Evolutionary conservation across 192 early-diverging fungal genomes (phyloP).

Genomic region (Funneliformis mosseae): DNA sequence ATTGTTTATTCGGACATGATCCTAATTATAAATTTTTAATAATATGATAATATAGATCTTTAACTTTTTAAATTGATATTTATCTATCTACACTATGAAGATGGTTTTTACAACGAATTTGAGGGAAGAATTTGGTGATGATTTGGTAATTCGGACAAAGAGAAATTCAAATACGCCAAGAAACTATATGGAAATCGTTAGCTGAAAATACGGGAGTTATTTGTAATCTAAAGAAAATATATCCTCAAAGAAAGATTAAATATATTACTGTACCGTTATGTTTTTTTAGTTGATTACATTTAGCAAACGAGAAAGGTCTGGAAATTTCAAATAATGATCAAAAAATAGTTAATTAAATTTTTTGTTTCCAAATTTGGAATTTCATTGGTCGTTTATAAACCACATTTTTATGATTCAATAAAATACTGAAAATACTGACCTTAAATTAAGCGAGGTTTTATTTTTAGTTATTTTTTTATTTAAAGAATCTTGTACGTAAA

Average conservation of each 20-base stretch:
- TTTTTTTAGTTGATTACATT: conserved; percentile 95
- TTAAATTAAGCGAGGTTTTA: too few relatives aligned
- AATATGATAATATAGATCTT: background rate
- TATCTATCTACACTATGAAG: background rate
- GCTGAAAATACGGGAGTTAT: too few relatives aligned
- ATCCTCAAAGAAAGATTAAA: conserved; percentile 73
- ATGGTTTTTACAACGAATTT: conserved; percentile 25
- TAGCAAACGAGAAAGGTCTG: conserved; percentile 93
- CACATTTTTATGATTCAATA: too few relatives aligned
- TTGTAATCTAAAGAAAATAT: conserved; percentile 63
- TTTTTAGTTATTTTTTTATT: too few relatives aligned
- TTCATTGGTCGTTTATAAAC: too few relatives aligned
- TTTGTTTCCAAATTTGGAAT: too few relatives aligned
- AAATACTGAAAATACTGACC: too few relatives aligned
- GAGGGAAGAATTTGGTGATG: conserved; percentile 48
- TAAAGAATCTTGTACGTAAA: too few relatives aligned
- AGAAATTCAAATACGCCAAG: conserved; percentile 79
- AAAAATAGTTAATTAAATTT: too few relatives aligned
- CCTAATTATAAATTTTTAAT: background rate
- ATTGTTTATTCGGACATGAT: too few relatives aligned
- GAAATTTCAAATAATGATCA: conserved; percentile 49
- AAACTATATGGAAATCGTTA: too few relatives aligned
- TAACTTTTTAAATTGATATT: background rate
- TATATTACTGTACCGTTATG: conserved; percentile 97
- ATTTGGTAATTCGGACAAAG: conserved; percentile 61